Conservation (phyloP, 768 basidiomycete species). For the Rossbeevera mucosa region DNA sequence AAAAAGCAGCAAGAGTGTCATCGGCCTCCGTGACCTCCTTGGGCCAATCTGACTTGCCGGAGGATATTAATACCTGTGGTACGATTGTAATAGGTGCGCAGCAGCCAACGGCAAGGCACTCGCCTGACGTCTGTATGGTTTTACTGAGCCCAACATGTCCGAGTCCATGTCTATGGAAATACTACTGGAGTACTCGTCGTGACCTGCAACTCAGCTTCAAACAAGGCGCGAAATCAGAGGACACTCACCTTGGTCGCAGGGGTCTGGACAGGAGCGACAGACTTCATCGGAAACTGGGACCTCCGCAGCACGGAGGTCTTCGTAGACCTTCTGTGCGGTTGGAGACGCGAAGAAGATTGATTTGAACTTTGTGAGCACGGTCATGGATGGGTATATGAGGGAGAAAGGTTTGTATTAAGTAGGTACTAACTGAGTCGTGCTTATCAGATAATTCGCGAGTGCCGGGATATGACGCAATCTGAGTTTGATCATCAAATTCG, state of each 20-base stretch:
- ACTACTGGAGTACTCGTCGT: slow-evolving; percentile 66
- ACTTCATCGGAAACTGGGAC: slow-evolving; percentile 65
- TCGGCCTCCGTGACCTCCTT: slow-evolving; percentile 69
- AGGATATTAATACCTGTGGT: slow-evolving; percentile 77
- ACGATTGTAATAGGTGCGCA: neutral
- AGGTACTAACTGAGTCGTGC: too few relatives aligned
- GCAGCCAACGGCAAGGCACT: slow-evolving; percentile 7
- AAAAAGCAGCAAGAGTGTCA: slow-evolving; percentile 64
- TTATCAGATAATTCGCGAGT: slow-evolving; percentile 3
- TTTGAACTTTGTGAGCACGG: slow-evolving; percentile 24
- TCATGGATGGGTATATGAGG: slow-evolving; percentile 13
- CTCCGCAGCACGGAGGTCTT: slow-evolving; percentile 49
- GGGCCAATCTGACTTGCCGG: slow-evolving; percentile 87
- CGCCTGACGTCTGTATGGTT: slow-evolving; percentile 81
- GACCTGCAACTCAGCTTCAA: slow-evolving; percentile 40
- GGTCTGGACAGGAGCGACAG: slow-evolving; percentile 72
- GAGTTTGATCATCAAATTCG: neutral
- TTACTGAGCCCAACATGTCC: slow-evolving; percentile 80
- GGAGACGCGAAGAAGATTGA: slow-evolving; percentile 15
- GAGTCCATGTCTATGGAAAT: slow-evolving; percentile 78
- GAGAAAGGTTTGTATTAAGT: too few relatives aligned
- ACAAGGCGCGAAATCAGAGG: slow-evolving; percentile 26
- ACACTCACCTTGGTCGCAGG: slow-evolving; percentile 63
- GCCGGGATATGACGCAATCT: neutral
- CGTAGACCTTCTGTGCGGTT: slow-evolving; percentile 38